phyloP scores from a whole-genome alignment of 139 green algal genomes.

The Prasinococcaceae sp. region DNA sequence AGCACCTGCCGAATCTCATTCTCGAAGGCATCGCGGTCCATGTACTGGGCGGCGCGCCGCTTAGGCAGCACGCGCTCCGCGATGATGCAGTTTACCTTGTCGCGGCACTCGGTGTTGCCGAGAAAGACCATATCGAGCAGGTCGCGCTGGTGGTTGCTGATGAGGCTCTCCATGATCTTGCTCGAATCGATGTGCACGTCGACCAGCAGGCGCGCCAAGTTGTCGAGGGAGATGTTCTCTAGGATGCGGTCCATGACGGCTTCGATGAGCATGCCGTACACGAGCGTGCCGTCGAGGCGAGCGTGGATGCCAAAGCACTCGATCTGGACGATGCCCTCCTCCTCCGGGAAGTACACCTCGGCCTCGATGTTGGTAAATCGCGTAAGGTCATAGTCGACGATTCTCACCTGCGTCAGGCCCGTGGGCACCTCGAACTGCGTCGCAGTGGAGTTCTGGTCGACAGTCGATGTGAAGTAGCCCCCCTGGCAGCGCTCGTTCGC shows the following conservation, averaged over 20 bases:
- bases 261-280: slow-evolving; percentile 15
- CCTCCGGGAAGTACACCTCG: slow-evolving; percentile 19
- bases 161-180: slow-evolving; percentile 9
- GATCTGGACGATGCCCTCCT: slow-evolving; percentile 17
- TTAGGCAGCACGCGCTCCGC: slow-evolving; percentile 4
- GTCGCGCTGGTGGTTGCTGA: slow-evolving; percentile 9
- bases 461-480: slow-evolving; percentile 15
- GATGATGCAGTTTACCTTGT: slow-evolving; percentile 18
- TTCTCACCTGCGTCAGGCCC: slow-evolving; percentile 10
- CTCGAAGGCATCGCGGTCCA: slow-evolving; percentile 18
- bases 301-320: slow-evolving; percentile 19
- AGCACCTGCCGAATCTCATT: slow-evolving; percentile 16
- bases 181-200: slow-evolving; percentile 15
- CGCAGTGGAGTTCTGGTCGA: slow-evolving; percentile 13
- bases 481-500: slow-evolving; percentile 15
- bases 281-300: slow-evolving; percentile 7
- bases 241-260: slow-evolving; percentile 12
- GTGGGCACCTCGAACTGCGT: slow-evolving; percentile 10
- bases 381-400: slow-evolving; percentile 16
- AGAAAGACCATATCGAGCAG: slow-evolving; percentile 12
- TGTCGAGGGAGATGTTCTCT: slow-evolving; percentile 19
- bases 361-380: slow-evolving; percentile 18
- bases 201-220: slow-evolving; percentile 19
- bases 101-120: slow-evolving; percentile 4
- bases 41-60: slow-evolving; percentile 8